Conservation (phyloP, 2,329 filamentous ascomycete species). For the Cercospora sesami region DNA sequence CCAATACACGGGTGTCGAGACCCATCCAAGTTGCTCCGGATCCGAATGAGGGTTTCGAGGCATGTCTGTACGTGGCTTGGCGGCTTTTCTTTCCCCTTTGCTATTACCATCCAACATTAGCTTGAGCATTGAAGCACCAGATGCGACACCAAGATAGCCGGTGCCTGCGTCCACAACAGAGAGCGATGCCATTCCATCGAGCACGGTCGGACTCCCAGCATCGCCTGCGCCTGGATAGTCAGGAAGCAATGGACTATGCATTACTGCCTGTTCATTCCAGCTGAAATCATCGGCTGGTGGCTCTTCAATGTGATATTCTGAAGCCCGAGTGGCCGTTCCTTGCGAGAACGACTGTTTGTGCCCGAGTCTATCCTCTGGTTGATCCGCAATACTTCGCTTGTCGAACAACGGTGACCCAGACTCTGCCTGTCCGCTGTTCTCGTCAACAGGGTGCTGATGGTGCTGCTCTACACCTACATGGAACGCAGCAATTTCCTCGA, state of each 20-base stretch:
- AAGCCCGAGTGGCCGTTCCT: background rate
- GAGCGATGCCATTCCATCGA: slow-evolving; percentile 40
- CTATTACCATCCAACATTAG: slow-evolving; percentile 32
- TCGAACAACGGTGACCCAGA: background rate
- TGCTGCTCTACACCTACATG: background rate
- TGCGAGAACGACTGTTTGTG: background rate
- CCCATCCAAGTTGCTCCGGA: slow-evolving; percentile 23
- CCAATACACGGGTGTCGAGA: slow-evolving; percentile 28
- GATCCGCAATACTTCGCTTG: background rate
- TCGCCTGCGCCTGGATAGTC: background rate
- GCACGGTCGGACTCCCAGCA: slow-evolving; percentile 12
- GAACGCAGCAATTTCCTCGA: background rate
- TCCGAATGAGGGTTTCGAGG: slow-evolving; percentile 5
- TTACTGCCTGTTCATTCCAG: slow-evolving; percentile 33
- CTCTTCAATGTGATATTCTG: slow-evolving; percentile 24
- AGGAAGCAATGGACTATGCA: background rate
- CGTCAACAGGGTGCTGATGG: background rate
- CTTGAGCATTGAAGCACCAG: slow-evolving; percentile 49
- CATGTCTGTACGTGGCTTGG: slow-evolving; percentile 1
- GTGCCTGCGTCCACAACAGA: slow-evolving; percentile 40
- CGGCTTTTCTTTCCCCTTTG: slow-evolving; percentile 18
- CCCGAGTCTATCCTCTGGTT: background rate
- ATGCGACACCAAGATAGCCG: slow-evolving; percentile 51
- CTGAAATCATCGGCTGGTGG: slow-evolving; percentile 34
- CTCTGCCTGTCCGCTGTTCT: background rate